Evolutionary conservation across 2,329 filamentous ascomycete species (phyloP), one percentile per base, ranked within the genome.

Genomic region (Phialemonium atrogriseum): DNA sequence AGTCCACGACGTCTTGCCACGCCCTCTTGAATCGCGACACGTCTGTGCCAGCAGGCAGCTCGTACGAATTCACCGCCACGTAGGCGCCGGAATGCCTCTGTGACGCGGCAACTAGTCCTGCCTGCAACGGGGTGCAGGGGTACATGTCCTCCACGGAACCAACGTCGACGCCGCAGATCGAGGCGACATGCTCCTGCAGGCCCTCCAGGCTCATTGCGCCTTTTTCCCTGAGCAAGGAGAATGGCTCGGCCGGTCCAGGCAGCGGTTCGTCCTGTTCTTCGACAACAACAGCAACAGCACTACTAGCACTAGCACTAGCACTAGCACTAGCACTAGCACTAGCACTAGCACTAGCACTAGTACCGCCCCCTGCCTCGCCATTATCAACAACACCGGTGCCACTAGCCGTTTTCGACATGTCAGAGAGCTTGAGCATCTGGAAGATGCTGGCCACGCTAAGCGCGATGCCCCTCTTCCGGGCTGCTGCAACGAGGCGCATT

Each of bases 401-500:
- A 13, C 10, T 23, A 8, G 27, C 27, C 1, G 58, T 54, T 26
- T 59, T 61, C 3, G 74, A 72, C 49, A 77, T 69, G 34, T 77
- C 70, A 32, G 59, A 60, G 7, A 68, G 48, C 7, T 58, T 59
- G 13, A 58, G 52, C 51, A 57, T 59, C 42, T 58, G 54, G 53
- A 79, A 77, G 34, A 77, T 67, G 16, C 71, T 62, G 3, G 68
- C 65, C 2, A 78, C 73, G 1, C 62, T 69, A 15, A 78, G 43
- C 7, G 57, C 54, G 30, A 71, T 47, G 0, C 63, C 64, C 15
- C 64, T 60, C 3, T 58, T 54, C 14, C 71, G 57, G 3, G 69
- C 63, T 32, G 68, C 66, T 4, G 72, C 68, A 1, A 77, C 73
- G 1, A 79, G 54, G 46, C 70, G 73, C 70, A 79, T 80, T 2